Evolutionary conservation across 441 rosid species (phyloP).

Genomic region (Aquilaria agallochum): DNA sequence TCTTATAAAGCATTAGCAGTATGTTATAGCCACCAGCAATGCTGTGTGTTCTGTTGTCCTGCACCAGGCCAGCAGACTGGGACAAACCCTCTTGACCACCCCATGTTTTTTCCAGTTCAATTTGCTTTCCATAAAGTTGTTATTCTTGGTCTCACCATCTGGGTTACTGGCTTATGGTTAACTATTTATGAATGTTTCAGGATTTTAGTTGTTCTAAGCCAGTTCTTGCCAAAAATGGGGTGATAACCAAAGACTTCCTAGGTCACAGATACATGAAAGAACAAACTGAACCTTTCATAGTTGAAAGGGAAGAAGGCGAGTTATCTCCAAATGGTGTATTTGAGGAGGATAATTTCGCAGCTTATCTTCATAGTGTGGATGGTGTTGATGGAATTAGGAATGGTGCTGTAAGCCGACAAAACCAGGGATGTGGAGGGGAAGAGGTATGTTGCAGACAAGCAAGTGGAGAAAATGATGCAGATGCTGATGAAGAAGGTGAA

Average conservation of each 20-base stretch:
- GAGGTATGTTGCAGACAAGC: conserved; percentile 49
- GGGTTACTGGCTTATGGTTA: not conserved
- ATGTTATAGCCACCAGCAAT: too few species aligned
- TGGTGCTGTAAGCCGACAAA: conserved; percentile 43
- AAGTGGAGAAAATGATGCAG: conserved; percentile 69
- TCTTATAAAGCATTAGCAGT: too few species aligned
- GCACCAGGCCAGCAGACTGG: too few species aligned
- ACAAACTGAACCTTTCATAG: conserved; percentile 47
- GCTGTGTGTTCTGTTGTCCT: too few species aligned
- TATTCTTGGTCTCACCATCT: too few species aligned
- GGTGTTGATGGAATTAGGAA: conserved; percentile 51
- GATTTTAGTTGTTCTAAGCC: conserved; percentile 46
- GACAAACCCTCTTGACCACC: too few species aligned
- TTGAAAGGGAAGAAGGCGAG: conserved; percentile 98
- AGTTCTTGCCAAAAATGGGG: conserved; percentile 45
- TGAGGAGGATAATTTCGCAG: conserved; percentile 91
- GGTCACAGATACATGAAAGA: conserved; percentile 54
- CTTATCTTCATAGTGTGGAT: conserved; percentile 65
- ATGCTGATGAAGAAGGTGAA: conserved; percentile 81
- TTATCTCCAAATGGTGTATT: conserved; percentile 92
- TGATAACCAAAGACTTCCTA: conserved; percentile 35
- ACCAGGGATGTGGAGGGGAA: conserved; percentile 54
- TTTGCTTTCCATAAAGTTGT: too few species aligned
- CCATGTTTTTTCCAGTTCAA: too few species aligned
- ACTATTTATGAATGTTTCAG: conserved; percentile 34